Percentiles rank a stretch among this genome's conserved stretches.
phyloP scores from a whole-genome alignment of 768 basidiomycete genomes.

The Neoboletus magnificus region DNA sequence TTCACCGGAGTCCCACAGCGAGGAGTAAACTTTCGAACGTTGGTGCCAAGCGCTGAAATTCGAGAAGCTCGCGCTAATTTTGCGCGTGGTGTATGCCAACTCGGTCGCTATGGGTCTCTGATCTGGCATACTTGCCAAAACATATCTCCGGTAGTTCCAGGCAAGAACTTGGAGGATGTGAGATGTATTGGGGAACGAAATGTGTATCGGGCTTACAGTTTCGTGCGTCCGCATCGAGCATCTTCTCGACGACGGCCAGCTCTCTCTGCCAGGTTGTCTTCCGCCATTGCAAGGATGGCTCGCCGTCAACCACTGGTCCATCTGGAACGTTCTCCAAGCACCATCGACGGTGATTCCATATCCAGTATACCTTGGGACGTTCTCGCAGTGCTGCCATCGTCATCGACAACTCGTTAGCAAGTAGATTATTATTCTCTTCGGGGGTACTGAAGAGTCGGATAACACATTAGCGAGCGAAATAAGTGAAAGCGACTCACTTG shows the following conservation, averaged over 20 bases:
- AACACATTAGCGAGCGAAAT: background rate
- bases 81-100: constrained; percentile 78
- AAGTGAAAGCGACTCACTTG: constrained; percentile 43
- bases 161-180: constrained; percentile 68
- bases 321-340: constrained; percentile 84
- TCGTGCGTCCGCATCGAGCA: constrained; percentile 86
- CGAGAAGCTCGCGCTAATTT: constrained; percentile 92
- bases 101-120: constrained; percentile 61
- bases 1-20: constrained; percentile 60
- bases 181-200: background rate
- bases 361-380: constrained; percentile 96
- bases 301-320: constrained; percentile 51
- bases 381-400: constrained; percentile 78
- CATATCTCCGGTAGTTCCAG: constrained; percentile 91
- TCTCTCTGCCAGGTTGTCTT: constrained; percentile 81
- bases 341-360: constrained; percentile 98
- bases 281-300: constrained; percentile 63
- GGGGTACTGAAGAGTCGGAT: constrained; percentile 46
- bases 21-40: constrained; percentile 73
- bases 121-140: constrained; percentile 67
- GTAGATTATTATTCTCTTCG: constrained; percentile 56
- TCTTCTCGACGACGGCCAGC: constrained; percentile 83
- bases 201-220: constrained; percentile 65
- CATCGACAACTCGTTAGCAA: constrained; percentile 73
- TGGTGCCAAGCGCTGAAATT: constrained; percentile 99